Evolutionary conservation across 2,329 filamentous ascomycete species (phyloP), one percentile per base, ranked within the genome.

Genomic region (Epichloe sibirici): DNA sequence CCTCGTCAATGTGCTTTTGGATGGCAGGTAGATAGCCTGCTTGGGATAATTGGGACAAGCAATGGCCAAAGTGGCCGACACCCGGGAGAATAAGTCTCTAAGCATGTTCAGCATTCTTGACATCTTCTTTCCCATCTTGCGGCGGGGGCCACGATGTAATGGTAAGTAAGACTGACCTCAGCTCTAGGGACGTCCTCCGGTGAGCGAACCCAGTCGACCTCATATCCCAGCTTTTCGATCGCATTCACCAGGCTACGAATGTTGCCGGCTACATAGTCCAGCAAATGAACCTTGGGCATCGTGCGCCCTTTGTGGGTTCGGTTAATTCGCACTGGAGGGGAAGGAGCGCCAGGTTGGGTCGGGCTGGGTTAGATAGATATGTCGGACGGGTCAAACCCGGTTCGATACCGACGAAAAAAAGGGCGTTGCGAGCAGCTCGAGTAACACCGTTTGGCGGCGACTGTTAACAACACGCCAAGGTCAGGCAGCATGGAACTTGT

Each of bases 51-150:
- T 95, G 90, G 31, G 82, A 82, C 58, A 97, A 76, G 69, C 93
- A 98, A 75, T 98, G 90, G 56, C 93, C 93, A 63, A 97, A 98
- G 75, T 98, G 91, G 61, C 93, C 93, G 57, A 98, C 93, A 55
- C 93, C 93, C 5, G 93, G 93, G 28, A 98, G 80, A 58, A 98
- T 96, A 62, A 98, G 81, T 79, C 85, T 94, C 85, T 95, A 67
- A 21, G 45, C n/a, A 3, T 15, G 8, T 4, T 37, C 25, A 44
- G 39, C 17, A 31, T 38, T 28, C 34, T 21, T 23, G 28, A 31
- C 3, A 4, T 31, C 28, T 35, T 44, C 12, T 43, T 31, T 35
- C 4, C 23, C 28, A 31, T 31, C 8, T 31, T 31, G 28, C 28
- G 28, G 28, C 28, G 28, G 9, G 28, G 28, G 28, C 28, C 28